Evolutionary conservation across 805 yeast genomes (phyloP).

Genomic region (Komagataella kurtzmanii): DNA sequence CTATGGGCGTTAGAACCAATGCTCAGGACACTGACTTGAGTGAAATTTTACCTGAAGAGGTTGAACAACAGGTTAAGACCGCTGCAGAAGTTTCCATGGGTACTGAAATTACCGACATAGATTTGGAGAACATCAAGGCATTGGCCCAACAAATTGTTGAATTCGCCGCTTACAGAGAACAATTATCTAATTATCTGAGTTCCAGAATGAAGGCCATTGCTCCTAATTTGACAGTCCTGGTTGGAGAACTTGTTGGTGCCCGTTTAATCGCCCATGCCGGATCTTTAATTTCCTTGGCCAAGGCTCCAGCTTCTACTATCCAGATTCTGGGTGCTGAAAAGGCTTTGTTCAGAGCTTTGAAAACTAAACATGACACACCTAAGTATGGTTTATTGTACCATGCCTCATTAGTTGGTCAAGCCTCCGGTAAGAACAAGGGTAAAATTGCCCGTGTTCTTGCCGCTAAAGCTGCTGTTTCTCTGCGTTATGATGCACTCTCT

Average conservation of each 20-base stretch:
- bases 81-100: constrained; percentile 99
- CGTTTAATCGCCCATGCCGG: constrained; percentile 97
- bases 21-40: constrained; percentile 86
- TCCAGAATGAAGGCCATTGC: constrained; percentile 99
- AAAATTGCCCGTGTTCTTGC: constrained; percentile 97
- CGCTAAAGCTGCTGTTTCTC: constrained; percentile 94
- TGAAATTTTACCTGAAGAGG: constrained; percentile 83
- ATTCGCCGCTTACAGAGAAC: constrained; percentile 93
- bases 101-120: constrained; percentile 91
- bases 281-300: constrained; percentile 84
- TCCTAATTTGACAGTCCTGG: constrained; percentile 89
- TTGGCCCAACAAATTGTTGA: constrained; percentile 95
- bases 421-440: constrained; percentile 94
- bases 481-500: constrained; percentile 92
- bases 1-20: constrained; percentile 89
- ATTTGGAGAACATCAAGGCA: constrained; percentile 75
- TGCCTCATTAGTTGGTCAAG: constrained; percentile 88
- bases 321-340: constrained; percentile 97
- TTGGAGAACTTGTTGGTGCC: constrained; percentile 98
- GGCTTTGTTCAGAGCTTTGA: constrained; percentile 90
- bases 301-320: constrained; percentile 97
- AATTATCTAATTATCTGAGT: constrained; percentile 78
- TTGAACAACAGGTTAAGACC: constrained; percentile 81
- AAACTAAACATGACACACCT: constrained; percentile 94
- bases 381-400: constrained; percentile 93